These are phyloP conservation scores for Talaromyces amestolkiae DNA, from an alignment of 2,329 filamentous ascomycete species.

Conservation along the genomic window DNA sequence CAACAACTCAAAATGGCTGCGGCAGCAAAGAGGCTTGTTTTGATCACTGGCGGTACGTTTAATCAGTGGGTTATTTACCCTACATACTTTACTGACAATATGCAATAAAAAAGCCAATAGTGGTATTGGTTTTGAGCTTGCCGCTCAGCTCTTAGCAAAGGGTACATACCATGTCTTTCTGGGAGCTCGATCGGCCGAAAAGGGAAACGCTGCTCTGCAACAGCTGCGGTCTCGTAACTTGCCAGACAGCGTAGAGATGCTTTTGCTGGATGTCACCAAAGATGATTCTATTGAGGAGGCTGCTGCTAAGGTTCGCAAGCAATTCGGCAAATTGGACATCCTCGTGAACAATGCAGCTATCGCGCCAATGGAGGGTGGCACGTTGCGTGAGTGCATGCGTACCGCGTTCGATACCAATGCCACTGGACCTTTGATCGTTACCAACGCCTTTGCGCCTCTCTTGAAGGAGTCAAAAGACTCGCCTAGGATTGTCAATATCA, in stretches of 20 bases:
- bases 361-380: constrained; percentile 12
- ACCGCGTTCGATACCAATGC: constrained; percentile 37
- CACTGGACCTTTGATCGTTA: constrained; percentile 34
- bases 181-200: constrained; percentile 32
- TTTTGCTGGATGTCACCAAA: constrained; percentile 33
- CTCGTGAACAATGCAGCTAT: constrained; percentile 32
- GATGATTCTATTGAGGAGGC: constrained; percentile 32
- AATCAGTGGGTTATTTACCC: too few species aligned
- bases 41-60: constrained; percentile 10
- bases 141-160: constrained; percentile 28
- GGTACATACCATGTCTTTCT: constrained; percentile 39
- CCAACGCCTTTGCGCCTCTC: constrained; percentile 33
- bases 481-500: constrained; percentile 33
- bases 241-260: constrained; percentile 23
- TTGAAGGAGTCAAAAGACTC: constrained; percentile 23
- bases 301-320: constrained; percentile 15
- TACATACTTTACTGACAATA: neutral
- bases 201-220: constrained; percentile 33
- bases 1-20: neutral
- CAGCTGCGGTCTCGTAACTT: constrained; percentile 28
- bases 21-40: constrained; percentile 3
- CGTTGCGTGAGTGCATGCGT: constrained; percentile 17
- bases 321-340: constrained; percentile 24
- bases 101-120: neutral
- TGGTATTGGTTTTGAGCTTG: constrained; percentile 34